phyloP scores from a whole-genome alignment of 2,329 filamentous ascomycete genomes.

The Fonsecaea erecta region DNA sequence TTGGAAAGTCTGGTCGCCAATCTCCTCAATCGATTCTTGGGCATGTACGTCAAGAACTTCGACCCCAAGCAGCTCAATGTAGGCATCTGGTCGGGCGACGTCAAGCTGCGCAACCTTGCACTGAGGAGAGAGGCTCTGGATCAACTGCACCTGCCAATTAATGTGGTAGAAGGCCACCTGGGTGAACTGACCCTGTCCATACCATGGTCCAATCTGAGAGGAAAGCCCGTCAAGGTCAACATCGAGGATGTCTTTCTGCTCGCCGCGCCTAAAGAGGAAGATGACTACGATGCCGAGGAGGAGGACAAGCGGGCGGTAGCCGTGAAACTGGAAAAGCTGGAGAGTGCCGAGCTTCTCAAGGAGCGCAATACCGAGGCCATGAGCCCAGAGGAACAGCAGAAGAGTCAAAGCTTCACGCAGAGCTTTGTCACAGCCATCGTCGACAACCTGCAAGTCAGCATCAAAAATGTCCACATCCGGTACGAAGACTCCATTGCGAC shows the following conservation, averaged over 20 bases:
- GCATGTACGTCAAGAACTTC: constrained; percentile 99
- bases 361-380: constrained; percentile 91
- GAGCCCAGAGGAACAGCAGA: constrained; percentile 92
- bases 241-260: constrained; percentile 97
- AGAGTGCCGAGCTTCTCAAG: constrained; percentile 92
- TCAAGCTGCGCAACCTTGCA: constrained; percentile 90
- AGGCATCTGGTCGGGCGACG: constrained; percentile 98
- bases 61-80: constrained; percentile 97
- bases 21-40: constrained; percentile 97
- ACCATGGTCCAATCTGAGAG: constrained; percentile 95
- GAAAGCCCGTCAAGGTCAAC: constrained; percentile 89
- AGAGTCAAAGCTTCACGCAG: constrained; percentile 96
- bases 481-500: constrained; percentile 98
- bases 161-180: constrained; percentile 93
- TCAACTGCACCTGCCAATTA: constrained; percentile 93
- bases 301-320: constrained; percentile 83
- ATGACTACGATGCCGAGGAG: constrained; percentile 89
- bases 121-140: constrained; percentile 93
- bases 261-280: constrained; percentile 93
- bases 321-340: constrained; percentile 99
- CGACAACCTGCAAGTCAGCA: constrained; percentile 94
- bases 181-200: constrained; percentile 90
- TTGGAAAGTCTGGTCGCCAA: constrained; percentile 96
- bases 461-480: constrained; percentile 97
- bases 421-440: constrained; percentile 95